Evolutionary conservation across 2,329 filamentous ascomycete genomes (phyloP).

Genomic region (Neopestalotiopsis sp.): DNA sequence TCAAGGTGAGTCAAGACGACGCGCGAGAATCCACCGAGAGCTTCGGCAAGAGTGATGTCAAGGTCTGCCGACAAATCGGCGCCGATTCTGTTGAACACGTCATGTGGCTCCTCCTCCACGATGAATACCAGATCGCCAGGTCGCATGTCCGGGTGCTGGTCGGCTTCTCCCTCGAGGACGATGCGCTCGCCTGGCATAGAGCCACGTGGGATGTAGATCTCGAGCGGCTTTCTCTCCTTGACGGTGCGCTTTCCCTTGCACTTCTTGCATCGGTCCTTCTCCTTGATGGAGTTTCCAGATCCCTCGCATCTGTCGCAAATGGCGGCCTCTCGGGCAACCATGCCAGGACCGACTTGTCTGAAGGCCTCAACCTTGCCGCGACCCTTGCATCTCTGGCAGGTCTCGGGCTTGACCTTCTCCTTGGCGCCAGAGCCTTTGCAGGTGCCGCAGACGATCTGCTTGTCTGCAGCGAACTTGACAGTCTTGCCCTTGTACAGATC

Average conservation of each 20-base stretch:
- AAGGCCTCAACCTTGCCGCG: conserved; percentile 77
- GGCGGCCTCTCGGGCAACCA: conserved; percentile 81
- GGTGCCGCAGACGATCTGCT: conserved; percentile 84
- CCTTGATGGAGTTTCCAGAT: conserved; percentile 84
- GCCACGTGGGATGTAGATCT: conserved; percentile 93
- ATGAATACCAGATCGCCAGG: conserved; percentile 95
- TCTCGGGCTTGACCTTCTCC: conserved; percentile 83
- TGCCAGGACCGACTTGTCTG: conserved; percentile 82
- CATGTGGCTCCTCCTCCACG: conserved; percentile 80
- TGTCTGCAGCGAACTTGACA: conserved; percentile 93
- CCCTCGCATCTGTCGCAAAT: conserved; percentile 84
- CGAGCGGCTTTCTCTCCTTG: conserved; percentile 90
- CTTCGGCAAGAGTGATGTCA: conserved; percentile 80
- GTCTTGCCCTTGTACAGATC: conserved; percentile 99
- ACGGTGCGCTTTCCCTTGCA: conserved; percentile 92
- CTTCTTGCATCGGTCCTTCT: conserved; percentile 98
- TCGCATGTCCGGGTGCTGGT: conserved; percentile 86
- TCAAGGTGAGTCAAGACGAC: conserved; percentile 93
- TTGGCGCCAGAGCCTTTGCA: conserved; percentile 93
- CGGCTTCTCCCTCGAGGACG: conserved; percentile 88
- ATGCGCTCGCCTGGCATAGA: conserved; percentile 88
- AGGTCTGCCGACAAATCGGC: conserved; percentile 84
- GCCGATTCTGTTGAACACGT: conserved; percentile 81
- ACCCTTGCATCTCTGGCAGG: conserved; percentile 85
- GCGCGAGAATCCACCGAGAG: conserved; percentile 86